Percentiles rank a stretch among this genome's conserved stretches.
These are phyloP conservation scores for Asparagopsis taxiformis DNA, from an alignment of 31 red algal species.

Conservation along the genomic window DNA sequence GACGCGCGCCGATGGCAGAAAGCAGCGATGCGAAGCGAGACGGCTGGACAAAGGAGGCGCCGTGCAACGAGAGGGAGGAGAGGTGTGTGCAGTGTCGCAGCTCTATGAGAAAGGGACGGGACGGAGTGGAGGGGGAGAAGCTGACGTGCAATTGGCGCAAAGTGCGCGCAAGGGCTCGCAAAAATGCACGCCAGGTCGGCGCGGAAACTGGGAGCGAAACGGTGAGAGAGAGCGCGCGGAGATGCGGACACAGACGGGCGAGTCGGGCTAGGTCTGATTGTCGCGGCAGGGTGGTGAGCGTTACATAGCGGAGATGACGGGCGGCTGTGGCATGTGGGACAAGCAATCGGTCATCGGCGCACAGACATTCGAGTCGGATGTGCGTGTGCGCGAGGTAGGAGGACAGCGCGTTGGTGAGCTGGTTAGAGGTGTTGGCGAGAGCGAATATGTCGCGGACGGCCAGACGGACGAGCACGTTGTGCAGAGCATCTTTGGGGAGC, in stretches of 20 bases:
- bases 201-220: too few relatives aligned
- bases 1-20: background rate
- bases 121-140: too few relatives aligned
- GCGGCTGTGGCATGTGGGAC: conserved; percentile 1
- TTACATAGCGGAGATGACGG: background rate
- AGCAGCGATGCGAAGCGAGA: background rate
- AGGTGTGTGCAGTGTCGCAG: conserved; percentile 1
- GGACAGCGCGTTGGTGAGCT: background rate
- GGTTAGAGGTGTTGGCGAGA: background rate
- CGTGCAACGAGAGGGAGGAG: background rate
- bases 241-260: too few relatives aligned
- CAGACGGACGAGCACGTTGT: conserved; percentile 12
- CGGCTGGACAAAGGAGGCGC: background rate
- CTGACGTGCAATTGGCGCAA: too few relatives aligned
- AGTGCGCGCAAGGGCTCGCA: too few relatives aligned
- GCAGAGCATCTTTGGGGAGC: conserved; percentile 10
- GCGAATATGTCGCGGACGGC: conserved; percentile 1
- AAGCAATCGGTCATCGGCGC: background rate
- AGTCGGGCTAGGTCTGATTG: too few relatives aligned
- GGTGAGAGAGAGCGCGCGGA: too few relatives aligned
- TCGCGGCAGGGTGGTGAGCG: background rate
- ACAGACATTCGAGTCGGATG: background rate
- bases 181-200: too few relatives aligned
- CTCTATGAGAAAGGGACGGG: conserved; percentile 7
- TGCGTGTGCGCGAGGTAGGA: background rate